These are phyloP conservation scores for Kodamaea alishanica DNA, from an alignment of 1,139 yeast species.

Conservation along the genomic window DNA sequence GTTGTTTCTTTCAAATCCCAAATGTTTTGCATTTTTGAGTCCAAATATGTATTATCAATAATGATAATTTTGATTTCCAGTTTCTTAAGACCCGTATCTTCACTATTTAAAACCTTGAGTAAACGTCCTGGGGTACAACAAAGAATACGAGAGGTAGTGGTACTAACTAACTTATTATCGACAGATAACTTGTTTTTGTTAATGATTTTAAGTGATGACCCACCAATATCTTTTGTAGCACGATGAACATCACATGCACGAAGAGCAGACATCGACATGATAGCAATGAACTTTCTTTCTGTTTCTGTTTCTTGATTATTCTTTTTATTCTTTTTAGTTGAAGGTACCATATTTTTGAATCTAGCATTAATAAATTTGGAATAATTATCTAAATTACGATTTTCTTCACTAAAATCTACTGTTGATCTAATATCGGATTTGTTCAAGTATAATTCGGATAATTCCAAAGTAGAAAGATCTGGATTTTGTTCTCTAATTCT, in stretches of 20 bases:
- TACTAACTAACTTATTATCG: slow-evolving; percentile 50
- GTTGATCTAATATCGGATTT: slow-evolving; percentile 50
- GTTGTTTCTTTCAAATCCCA: slow-evolving; percentile 57
- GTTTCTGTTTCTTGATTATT: slow-evolving; percentile 17
- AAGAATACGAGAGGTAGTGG: slow-evolving; percentile 50
- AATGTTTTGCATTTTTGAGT: slow-evolving; percentile 57
- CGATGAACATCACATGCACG: slow-evolving; percentile 72
- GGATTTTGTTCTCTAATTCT: slow-evolving; percentile 49
- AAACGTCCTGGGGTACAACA: slow-evolving; percentile 69
- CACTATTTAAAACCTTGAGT: slow-evolving; percentile 41
- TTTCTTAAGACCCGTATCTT: slow-evolving; percentile 36
- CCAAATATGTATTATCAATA: slow-evolving; percentile 63
- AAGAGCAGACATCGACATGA: slow-evolving; percentile 65
- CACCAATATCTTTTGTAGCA: slow-evolving; percentile 50
- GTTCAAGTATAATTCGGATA: slow-evolving; percentile 53
- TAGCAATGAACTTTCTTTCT: slow-evolving; percentile 48
- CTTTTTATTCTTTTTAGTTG: slow-evolving; percentile 18
- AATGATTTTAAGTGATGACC: slow-evolving; percentile 62
- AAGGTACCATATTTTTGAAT: slow-evolving; percentile 44
- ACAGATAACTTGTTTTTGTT: slow-evolving; percentile 61
- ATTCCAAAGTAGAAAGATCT: slow-evolving; percentile 60
- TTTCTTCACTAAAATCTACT: slow-evolving; percentile 39
- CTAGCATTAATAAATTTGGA: slow-evolving; percentile 40
- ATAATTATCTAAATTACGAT: slow-evolving; percentile 47
- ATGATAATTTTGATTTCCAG: slow-evolving; percentile 54